Conservation (phyloP, 2,329 filamentous ascomycete species). For the Cladobotryum mycophilum region DNA sequence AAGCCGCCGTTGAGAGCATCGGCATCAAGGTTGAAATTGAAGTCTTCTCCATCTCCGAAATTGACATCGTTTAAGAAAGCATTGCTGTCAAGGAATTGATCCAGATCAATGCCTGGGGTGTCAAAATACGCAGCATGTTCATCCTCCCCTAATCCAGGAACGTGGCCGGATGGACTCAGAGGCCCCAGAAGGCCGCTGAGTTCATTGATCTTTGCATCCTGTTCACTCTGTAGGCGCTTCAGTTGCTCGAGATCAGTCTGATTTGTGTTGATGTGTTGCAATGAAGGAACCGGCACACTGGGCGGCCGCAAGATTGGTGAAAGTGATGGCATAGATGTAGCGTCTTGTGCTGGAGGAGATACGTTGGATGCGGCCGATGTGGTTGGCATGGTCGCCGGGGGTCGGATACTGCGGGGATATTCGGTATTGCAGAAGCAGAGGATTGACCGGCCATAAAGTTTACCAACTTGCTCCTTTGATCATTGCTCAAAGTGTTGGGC, state of each 20-base stretch:
- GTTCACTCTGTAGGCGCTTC: slow-evolving; percentile 70
- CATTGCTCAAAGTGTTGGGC: slow-evolving; percentile 47
- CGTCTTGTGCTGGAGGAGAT: slow-evolving; percentile 15
- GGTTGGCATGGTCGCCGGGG: slow-evolving; percentile 15
- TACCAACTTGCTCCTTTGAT: slow-evolving; percentile 53
- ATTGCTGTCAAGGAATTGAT: slow-evolving; percentile 45
- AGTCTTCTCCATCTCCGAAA: slow-evolving; percentile 42
- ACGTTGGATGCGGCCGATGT: slow-evolving; percentile 18
- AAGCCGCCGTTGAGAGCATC: background rate
- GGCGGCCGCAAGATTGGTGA: slow-evolving; percentile 44
- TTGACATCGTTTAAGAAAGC: slow-evolving; percentile 32
- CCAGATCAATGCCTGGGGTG: slow-evolving; percentile 38
- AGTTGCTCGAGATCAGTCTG: slow-evolving; percentile 73
- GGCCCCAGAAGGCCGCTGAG: slow-evolving; percentile 70
- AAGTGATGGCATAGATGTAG: slow-evolving; percentile 31
- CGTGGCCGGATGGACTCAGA: slow-evolving; percentile 70
- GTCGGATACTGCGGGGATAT: slow-evolving; percentile 16
- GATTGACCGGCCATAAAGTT: slow-evolving; percentile 51
- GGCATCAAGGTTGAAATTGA: slow-evolving; percentile 45
- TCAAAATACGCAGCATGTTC: slow-evolving; percentile 28
- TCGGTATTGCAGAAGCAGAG: slow-evolving; percentile 19
- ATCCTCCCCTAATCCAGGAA: slow-evolving; percentile 59
- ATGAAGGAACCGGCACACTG: slow-evolving; percentile 40
- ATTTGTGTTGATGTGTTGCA: slow-evolving; percentile 61
- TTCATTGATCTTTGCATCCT: slow-evolving; percentile 69